Evolutionary conservation across 441 rosid species (phyloP).

Genomic region (Erysimum pusillum): DNA sequence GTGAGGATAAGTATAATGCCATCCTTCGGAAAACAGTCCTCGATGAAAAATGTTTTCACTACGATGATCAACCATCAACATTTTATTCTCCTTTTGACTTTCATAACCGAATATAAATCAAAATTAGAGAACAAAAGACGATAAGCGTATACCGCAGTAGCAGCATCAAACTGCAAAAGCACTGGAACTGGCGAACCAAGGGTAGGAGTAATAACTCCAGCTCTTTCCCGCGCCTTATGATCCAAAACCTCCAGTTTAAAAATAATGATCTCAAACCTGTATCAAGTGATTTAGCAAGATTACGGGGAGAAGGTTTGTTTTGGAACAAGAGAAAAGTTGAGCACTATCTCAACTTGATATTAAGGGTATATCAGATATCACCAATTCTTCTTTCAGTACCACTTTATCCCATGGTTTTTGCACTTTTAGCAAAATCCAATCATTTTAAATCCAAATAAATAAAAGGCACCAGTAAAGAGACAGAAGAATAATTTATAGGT

Average conservation of each 20-base stretch:
- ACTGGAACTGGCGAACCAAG: constrained; percentile 85
- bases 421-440: background rate
- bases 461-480: constrained; percentile 1
- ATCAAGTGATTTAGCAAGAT: constrained; percentile 19
- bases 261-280: constrained; percentile 80
- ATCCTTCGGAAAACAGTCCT: constrained; percentile 11
- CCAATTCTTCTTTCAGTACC: constrained; percentile 8
- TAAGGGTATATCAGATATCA: constrained; percentile 16
- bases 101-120: background rate
- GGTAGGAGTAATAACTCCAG: constrained; percentile 81
- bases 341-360: constrained; percentile 23
- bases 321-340: background rate
- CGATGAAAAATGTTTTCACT: constrained; percentile 5
- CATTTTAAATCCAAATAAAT: background rate
- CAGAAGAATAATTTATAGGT: background rate
- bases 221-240: constrained; percentile 94
- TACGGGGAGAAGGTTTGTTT: background rate
- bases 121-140: constrained; percentile 7
- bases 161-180: constrained; percentile 80
- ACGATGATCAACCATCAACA: constrained; percentile 15
- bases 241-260: constrained; percentile 94
- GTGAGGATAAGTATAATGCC: constrained; percentile 6
- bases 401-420: constrained; percentile 18
- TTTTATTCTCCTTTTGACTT: background rate
- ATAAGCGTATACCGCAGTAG: constrained; percentile 67